phyloP scores from a whole-genome alignment of 441 rosid genomes.

The Bocquillonia castaneifolia region DNA sequence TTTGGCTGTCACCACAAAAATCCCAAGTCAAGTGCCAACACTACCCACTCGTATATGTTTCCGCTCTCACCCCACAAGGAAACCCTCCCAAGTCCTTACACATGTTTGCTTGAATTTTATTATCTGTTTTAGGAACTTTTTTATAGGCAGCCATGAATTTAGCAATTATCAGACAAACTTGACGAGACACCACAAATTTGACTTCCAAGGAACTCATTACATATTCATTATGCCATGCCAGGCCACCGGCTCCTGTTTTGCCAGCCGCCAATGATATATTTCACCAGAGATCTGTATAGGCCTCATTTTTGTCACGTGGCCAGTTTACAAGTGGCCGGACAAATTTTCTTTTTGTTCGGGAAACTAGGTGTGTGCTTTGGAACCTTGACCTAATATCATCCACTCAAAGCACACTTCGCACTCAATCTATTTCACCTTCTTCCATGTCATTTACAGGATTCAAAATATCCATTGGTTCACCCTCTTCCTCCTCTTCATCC shows the following conservation, averaged over 20 bases:
- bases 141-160: neutral
- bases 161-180: neutral
- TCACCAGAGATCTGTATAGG: neutral
- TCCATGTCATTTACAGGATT: conserved; percentile 44
- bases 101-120: no score
- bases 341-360: neutral
- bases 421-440: conserved; percentile 67
- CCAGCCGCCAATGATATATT: neutral
- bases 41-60: no score
- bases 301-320: neutral
- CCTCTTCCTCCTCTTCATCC: conserved; percentile 79
- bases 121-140: neutral
- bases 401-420: neutral
- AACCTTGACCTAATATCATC: neutral
- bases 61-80: no score
- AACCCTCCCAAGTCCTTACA: no score
- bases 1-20: no score
- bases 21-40: no score
- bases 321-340: neutral
- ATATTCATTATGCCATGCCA: neutral
- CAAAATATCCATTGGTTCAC: conserved; percentile 37
- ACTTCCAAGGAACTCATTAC: neutral
- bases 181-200: neutral
- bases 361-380: neutral
- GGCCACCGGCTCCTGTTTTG: neutral